Evolutionary conservation across 108 stramenopile genomes (phyloP), one percentile per base, ranked within the genome.

Genomic region (Craspedostauros australis): DNA sequence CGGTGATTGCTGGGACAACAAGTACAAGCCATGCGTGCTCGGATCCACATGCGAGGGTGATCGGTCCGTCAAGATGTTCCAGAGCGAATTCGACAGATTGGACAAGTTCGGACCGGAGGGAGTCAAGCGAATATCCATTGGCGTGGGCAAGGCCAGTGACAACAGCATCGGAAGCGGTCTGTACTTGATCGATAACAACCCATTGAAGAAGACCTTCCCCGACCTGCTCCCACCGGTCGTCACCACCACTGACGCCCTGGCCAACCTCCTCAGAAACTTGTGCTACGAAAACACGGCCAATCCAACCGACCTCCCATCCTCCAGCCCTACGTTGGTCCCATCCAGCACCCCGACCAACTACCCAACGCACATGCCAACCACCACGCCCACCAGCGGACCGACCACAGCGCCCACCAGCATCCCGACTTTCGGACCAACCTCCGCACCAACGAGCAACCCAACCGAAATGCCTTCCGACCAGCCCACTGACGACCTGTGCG

Each of bases 71-170:
- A 62, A 50, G 29, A 16, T 29, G 21, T 70, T 52, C 29, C 33
- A 24, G 9, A 58, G 56, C 6, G 62, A 70, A 37, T 28, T 70
- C 8, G 38, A 39, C 1, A 18, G 9, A 14, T 32, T 70, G 14
- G 50, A 57, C 23, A 18, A 11, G 1, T 27, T 61, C 14, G 39
- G 46, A 4, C n/a, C n/a, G n/a, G n/a, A n/a, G n/a, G 39, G 46
- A 4, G 62, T 64, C 6, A 22, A 43, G 5, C 55, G 69, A 19
- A 23, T 64, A 12, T 37, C 69, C 2, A 53, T 70, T 51, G 69
- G 69, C 23, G 57, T 70, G 14, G 69, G 69, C 30, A 15, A 18
- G 15, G 46, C 21, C 9, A 51, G 49, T 46, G 56, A 70, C 47
- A 40, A 50, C 3, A 14, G 20, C 1, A 12, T 28, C 3, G 60